phyloP scores from a whole-genome alignment of 352 stramenopile species.

The Sclerospora graminicola region DNA sequence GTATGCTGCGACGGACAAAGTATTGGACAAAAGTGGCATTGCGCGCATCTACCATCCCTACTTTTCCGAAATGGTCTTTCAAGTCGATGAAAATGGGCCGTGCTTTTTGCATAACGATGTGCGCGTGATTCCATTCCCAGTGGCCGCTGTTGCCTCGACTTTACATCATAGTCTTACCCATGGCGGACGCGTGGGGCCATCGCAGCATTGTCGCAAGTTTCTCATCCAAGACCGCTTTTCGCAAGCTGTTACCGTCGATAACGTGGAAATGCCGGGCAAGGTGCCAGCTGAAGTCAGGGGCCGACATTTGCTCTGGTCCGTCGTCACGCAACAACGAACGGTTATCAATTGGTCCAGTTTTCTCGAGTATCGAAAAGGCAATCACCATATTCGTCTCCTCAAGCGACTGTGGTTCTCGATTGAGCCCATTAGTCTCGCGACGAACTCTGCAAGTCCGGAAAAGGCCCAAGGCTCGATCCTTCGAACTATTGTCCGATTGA shows the following conservation, averaged over 20 bases:
- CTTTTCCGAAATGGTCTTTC: conserved; percentile 8
- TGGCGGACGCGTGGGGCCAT: conserved; percentile 6
- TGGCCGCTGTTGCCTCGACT: conserved; percentile 5
- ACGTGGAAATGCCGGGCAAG: conserved; percentile 9
- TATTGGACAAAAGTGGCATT: conserved; percentile 14
- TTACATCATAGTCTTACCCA: conserved; percentile 13
- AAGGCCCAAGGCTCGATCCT: conserved; percentile 11
- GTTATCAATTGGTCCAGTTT: conserved; percentile 21
- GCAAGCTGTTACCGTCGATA: conserved; percentile 15
- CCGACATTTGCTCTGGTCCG: conserved; percentile 14
- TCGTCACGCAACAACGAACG: conserved; percentile 5
- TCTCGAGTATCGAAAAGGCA: conserved; percentile 12
- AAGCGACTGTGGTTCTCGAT: conserved; percentile 17
- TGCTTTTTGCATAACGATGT: conserved; percentile 18
- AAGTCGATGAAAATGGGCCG: conserved; percentile 2
- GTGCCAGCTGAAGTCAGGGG: conserved; percentile 5
- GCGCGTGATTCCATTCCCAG: conserved; percentile 11
- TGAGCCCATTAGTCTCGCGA: conserved; percentile 7
- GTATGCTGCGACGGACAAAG: conserved; percentile 14
- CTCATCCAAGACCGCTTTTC: conserved; percentile 10
- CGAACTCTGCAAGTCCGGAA: neutral
- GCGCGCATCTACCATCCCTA: conserved; percentile 12
- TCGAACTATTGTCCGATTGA: conserved; percentile 14
- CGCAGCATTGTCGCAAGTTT: conserved; percentile 12
- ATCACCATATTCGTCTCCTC: conserved; percentile 11